Evolutionary conservation across 306 rosid genomes (phyloP), one percentile per base, ranked within the genome.

Genomic region (Sechiopsis laciniata): DNA sequence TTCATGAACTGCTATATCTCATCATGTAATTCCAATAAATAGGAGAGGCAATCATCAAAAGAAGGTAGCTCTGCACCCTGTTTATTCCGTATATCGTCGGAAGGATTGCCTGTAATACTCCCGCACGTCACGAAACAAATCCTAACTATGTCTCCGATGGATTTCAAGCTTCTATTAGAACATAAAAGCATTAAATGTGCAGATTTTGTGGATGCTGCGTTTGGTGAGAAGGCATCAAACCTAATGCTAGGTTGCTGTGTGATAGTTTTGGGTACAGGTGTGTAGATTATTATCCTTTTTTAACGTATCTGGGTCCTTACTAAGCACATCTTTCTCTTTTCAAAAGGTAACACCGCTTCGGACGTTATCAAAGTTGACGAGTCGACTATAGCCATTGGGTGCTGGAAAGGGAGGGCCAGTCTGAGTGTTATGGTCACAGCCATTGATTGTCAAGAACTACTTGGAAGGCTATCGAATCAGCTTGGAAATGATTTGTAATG

Each of bases 21-120:
- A 17, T 55, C 37, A 32, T 32, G 67, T 74, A 40, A 40, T 74
- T 40, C 22, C 56, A 7, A 51, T 63, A 22, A 70, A 62, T 78
- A 95, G 99, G 99, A 91, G 85, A 84, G 99, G 78, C 99, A 95
- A 81, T 73, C 99, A 62, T 84, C 97, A 61, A 87, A 90, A 82
- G 95, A 91, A 82, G 97, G 97, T 66, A 85, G 71, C 80, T 20
- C 84, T 54, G 80, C 92, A 22, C 97, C 95, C 14, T 91, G 99
- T 84, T 75, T 80, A 59, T 95, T 95, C 80, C 87, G 99, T 66
- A 89, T 95, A 82, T 88, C 96, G 20, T 89, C 99, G 0, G 99
- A 95, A 85, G 99, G 99, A 78, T 83, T 91, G 85, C 93, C 99
- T 20, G 82, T 91, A 57, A 77, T 91, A 80, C 95, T 95, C 57